Percentiles rank a stretch among this genome's conserved stretches.
These are phyloP conservation scores for Pittosporum tobira DNA, from an alignment of 129 eudicot species.

Conservation along the genomic window DNA sequence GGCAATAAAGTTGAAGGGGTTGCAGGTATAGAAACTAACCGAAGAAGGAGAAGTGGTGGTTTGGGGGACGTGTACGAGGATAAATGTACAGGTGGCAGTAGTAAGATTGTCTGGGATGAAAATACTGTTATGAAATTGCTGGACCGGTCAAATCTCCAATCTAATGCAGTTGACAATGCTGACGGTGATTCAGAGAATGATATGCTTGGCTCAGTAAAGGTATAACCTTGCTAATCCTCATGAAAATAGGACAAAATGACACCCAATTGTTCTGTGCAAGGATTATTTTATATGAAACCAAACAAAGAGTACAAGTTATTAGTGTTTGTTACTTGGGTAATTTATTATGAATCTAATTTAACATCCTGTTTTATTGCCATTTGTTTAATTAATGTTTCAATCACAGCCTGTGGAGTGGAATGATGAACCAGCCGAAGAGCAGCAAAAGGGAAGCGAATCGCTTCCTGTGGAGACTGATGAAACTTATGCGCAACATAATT, in stretches of 20 bases:
- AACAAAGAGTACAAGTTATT: no score
- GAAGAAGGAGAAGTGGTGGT: conserved; percentile 66
- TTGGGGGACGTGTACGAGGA: conserved; percentile 91
- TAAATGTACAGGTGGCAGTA: conserved; percentile 74
- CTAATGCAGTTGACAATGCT: conserved; percentile 49
- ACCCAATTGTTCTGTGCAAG: no score
- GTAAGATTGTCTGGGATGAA: conserved; percentile 83
- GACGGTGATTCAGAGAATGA: conserved; percentile 77
- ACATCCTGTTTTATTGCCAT: conserved; percentile 9
- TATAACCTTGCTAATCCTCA: no score
- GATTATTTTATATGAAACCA: no score
- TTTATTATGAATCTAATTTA: not conserved
- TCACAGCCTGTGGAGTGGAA: conserved; percentile 78
- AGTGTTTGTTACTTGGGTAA: no score
- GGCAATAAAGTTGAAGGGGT: conserved; percentile 37
- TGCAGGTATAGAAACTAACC: conserved; percentile 49
- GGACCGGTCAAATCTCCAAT: conserved; percentile 70
- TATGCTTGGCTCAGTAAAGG: conserved; percentile 99
- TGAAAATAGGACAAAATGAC: no score
- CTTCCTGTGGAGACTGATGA: conserved; percentile 31
- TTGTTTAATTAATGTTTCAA: conserved; percentile 2
- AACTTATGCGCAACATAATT: conserved; percentile 24
- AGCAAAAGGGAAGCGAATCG: conserved; percentile 45
- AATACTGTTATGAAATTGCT: conserved; percentile 68
- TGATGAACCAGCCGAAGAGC: conserved; percentile 75